Base-by-base conservation (phyloP, 352 stramenopile genomes). In the Phytophthora sp. region DNA sequence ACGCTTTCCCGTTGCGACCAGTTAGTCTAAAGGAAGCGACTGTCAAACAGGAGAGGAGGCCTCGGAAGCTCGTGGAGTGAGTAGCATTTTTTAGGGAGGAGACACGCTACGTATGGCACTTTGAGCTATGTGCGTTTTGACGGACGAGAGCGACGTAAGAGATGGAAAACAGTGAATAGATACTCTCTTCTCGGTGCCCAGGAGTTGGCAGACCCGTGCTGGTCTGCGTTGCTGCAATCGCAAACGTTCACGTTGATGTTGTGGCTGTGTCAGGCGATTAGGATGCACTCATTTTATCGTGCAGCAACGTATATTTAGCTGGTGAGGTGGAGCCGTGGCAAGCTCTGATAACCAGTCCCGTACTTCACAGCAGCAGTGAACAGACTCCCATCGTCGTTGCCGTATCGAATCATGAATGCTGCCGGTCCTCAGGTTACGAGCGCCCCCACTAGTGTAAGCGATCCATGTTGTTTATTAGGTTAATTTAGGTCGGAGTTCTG, bases 371-470 rank as follows among this genome's bases (percentile, higher is more conserved):
- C 3, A 44, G 12, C 8, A 44, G 18, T 57, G 45, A 30, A 54
- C 27, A 66, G 35, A 1, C 13, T 26, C 3, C 27, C 4, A 13
- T 36, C 35, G 7, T 21, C 7, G 12, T 12, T 9, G 15, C 20
- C 29, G 31, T 20, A 36, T 38, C 2, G n/a, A 62, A 44, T 97
- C 29, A 71, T 95, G 95, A 60, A 86, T 98, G 53, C 74, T 97
- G 56, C 39, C 33, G 61, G 67, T 21, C 29, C 56, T 41, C 73
- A 49, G 13, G 68, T 69, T 31, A 59, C 76, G 16, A 51, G 60
- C 27, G 58, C 60, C 30, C 27, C 44, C 4, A 74, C 50, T 51
- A 80, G 63, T 59, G 77, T 86, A 66, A 49, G 77, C 51, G 12
- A 11, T 38, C 20, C 5, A 4, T 20, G 7, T 8, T 33, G 31